Evolutionary conservation across 352 stramenopile species (phyloP).

Genomic region (Thraustotheca clavata): DNA sequence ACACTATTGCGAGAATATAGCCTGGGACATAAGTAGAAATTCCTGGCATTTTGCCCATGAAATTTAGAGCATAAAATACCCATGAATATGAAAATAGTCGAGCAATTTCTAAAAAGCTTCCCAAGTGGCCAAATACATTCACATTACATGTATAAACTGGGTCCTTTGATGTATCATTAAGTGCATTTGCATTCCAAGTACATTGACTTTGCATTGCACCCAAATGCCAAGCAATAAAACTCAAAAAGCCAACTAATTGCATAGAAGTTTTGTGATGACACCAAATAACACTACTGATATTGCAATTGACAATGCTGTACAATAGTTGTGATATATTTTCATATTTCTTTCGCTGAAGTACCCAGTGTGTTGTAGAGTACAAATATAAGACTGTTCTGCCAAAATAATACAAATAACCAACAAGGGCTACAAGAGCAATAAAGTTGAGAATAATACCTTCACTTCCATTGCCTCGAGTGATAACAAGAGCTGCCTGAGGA

Average conservation of each 20-base stretch:
- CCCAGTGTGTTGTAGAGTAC: no score
- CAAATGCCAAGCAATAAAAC: not conserved
- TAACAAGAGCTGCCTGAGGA: not conserved
- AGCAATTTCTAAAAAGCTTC: not conserved
- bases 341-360: no score
- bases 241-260: not conserved
- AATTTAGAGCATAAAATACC: not conserved
- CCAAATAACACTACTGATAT: not conserved
- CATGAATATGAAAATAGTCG: not conserved
- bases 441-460: not conserved
- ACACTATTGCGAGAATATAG: not conserved
- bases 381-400: not conserved
- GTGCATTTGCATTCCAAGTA: not conserved
- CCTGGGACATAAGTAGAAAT: not conserved
- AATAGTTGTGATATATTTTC: not conserved
- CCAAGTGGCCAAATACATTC: not conserved
- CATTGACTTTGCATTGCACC: not conserved
- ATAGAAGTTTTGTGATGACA: not conserved
- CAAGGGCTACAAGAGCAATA: not conserved
- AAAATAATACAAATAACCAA: not conserved
- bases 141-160: not conserved
- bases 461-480: not conserved
- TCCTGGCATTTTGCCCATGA: not conserved
- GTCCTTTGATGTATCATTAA: not conserved
- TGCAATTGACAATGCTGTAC: not conserved